Conservation (phyloP, 2,329 filamentous ascomycete genomes). For the Verticillium klebahnii region DNA sequence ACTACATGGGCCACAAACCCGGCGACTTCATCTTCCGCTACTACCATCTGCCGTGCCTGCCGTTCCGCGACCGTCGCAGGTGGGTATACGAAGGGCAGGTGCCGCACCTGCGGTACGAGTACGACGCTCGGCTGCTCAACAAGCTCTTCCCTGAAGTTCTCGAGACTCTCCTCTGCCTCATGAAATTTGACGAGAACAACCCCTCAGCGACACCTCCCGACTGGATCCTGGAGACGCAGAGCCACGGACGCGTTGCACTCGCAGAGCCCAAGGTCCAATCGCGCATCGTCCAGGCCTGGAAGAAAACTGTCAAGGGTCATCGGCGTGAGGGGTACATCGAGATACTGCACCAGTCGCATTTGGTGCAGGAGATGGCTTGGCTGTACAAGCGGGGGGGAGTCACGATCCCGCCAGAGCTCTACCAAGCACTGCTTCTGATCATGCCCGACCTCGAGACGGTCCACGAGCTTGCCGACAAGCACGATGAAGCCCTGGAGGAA, state of each 20-base stretch:
- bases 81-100: background rate
- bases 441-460: background rate
- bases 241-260: background rate
- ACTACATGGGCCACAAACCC: slow-evolving; percentile 17
- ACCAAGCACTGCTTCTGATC: background rate
- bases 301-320: background rate
- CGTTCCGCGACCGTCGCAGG: background rate
- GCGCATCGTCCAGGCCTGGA: background rate
- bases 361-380: background rate
- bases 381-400: background rate
- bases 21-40: slow-evolving; percentile 24
- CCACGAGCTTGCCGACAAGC: background rate
- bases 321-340: background rate
- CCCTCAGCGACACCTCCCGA: background rate
- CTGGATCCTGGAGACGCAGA: background rate
- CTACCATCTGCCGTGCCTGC: background rate
- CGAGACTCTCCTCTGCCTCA: background rate
- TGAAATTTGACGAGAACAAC: background rate
- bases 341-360: background rate
- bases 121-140: slow-evolving; percentile 11
- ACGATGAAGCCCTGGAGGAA: background rate
- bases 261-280: background rate
- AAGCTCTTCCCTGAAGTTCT: slow-evolving; percentile 9
- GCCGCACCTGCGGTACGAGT: slow-evolving; percentile 5
- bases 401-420: background rate